These are phyloP conservation scores for Salvia rosmarinus DNA, from an alignment of 257 asterid genomes.

Conservation along the genomic window DNA sequence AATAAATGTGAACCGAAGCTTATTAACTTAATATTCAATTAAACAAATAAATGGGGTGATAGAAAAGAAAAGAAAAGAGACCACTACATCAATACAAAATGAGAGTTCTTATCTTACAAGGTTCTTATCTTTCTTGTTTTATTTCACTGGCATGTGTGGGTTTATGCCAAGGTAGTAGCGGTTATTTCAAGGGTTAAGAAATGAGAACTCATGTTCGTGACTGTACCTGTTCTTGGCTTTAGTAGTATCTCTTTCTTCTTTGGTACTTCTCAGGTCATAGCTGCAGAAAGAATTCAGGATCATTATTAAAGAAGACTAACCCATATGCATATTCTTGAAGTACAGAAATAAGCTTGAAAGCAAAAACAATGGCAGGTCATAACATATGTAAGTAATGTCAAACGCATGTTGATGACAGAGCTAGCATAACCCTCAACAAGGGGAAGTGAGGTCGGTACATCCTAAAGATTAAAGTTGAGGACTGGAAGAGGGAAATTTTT, in stretches of 20 bases:
- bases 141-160: background rate
- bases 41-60: background rate
- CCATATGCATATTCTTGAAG: constrained; percentile 21
- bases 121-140: constrained; percentile 18
- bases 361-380: background rate
- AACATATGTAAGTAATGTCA: constrained; percentile 11
- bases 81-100: background rate
- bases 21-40: background rate
- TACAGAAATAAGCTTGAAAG: background rate
- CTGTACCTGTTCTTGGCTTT: constrained; percentile 64
- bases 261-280: constrained; percentile 69
- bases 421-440: background rate
- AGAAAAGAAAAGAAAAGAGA: background rate
- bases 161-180: background rate
- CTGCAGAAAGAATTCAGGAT: constrained; percentile 52
- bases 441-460: background rate
- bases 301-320: constrained; percentile 18
- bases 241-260: constrained; percentile 73
- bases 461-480: background rate
- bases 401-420: background rate
- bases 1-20: constrained; percentile 5
- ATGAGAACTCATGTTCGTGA: constrained; percentile 9
- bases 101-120: too few relatives aligned
- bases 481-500: background rate
- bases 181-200: constrained; percentile 11